Evolutionary conservation across 2,329 filamentous ascomycete species (phyloP), one percentile per base, ranked within the genome.

Genomic region (Dendryphion nanum): DNA sequence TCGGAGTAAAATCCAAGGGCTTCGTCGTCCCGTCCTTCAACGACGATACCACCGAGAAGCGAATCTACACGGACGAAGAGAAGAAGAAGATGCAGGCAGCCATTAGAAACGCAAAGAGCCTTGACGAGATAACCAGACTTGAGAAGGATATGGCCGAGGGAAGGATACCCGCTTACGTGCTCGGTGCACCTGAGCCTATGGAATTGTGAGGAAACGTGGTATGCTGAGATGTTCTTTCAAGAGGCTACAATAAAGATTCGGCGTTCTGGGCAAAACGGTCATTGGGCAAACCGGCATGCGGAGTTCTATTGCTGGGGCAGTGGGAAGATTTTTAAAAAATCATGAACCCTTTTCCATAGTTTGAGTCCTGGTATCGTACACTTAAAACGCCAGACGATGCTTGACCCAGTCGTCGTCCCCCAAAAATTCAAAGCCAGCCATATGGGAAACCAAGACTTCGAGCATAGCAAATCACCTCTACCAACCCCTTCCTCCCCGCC

Each of bases 131-230:
- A 61, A 84, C 88, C 40, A 78, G 81, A 51, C 66, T 98, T 61
- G 93, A 98, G 73, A 95, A 91, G 73, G 88, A 93, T 67, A 70
- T 97, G 50, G 86, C 87, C 46, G 91, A 97, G 66, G 93, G 93
- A 2, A 76, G 86, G 58, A 76, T 97, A 65, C 91, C 91, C 2
- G 53, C 55, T 15, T 42, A 60, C 19, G 45, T 64, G 18, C 41
- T 63, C 16, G 51, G 56, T 24, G 53, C 51, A 5, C 52, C 43
- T 17, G 56, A 59, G 6, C 28, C 53, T 2, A 62, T 58, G 58
- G 57, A 63, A 39, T 55, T 48, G 17, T 64, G 18, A 43, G 37
- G 23, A 26, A 26, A 26, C 23, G n/a, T 26, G 23, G 23, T 26
- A 8, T 26, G 23, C n/a, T n/a, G n/a, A n/a, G n/a, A n/a, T n/a